Conservation (phyloP, 2,329 filamentous ascomycete genomes). For the Colletotrichum viniferum region DNA sequence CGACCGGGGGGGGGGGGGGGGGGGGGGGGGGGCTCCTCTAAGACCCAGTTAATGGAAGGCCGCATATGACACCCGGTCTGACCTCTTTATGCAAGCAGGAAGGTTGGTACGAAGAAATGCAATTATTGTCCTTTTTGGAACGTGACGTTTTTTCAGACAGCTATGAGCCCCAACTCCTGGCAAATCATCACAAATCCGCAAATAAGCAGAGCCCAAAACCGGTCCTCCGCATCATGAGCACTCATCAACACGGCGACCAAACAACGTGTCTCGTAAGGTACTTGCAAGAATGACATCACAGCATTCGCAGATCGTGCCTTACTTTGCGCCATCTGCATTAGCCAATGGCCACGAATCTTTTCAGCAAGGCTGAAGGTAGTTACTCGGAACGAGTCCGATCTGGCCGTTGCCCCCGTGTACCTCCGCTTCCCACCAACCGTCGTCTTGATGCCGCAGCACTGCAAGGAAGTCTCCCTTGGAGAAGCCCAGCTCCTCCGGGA, state of each 20-base stretch:
- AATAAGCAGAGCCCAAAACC: neutral
- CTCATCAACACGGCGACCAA: neutral
- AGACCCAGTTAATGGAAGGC: neutral
- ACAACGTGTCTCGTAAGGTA: neutral
- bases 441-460: conserved; percentile 89
- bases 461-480: conserved; percentile 90
- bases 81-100: neutral
- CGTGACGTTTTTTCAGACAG: neutral
- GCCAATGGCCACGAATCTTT: neutral
- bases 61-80: neutral
- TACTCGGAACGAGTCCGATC: conserved; percentile 69
- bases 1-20: neutral
- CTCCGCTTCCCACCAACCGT: conserved; percentile 99
- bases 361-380: conserved; percentile 65
- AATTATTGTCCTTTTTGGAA: neutral
- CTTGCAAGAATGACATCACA: neutral
- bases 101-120: neutral
- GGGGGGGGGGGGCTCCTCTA: neutral
- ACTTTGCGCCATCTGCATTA: no score
- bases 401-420: conserved; percentile 71
- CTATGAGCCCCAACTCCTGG: neutral
- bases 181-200: neutral
- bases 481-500: conserved; percentile 93
- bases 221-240: neutral
- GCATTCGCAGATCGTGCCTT: neutral